Percentiles rank a stretch among this genome's conserved stretches.
Conservation (phyloP, 169 alveolate genomes). For the Cryptosporidium canis region DNA sequence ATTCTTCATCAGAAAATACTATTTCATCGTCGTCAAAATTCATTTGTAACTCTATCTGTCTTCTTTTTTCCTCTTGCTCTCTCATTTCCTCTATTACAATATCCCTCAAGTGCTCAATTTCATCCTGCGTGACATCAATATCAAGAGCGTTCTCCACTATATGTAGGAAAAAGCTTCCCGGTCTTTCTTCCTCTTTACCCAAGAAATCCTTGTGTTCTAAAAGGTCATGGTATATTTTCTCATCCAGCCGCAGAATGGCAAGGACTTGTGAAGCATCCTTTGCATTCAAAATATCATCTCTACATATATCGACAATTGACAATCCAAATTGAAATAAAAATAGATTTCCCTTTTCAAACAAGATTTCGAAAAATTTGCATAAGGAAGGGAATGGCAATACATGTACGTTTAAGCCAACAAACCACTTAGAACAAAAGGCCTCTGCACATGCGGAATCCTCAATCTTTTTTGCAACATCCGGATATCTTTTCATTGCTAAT, state of each 20-base stretch:
- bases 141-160: slow-evolving; percentile 75
- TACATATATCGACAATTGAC: slow-evolving; percentile 64
- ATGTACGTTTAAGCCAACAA: slow-evolving; percentile 78
- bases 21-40: slow-evolving; percentile 72
- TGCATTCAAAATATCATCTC: slow-evolving; percentile 73
- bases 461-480: slow-evolving; percentile 70
- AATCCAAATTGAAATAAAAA: slow-evolving; percentile 76
- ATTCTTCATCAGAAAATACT: slow-evolving; percentile 66
- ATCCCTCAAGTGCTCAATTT: slow-evolving; percentile 73
- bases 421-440: slow-evolving; percentile 80
- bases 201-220: slow-evolving; percentile 17
- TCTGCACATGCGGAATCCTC: slow-evolving; percentile 76
- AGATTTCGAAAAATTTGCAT: slow-evolving; percentile 73
- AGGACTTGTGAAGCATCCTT: slow-evolving; percentile 75
- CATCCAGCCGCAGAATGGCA: slow-evolving; percentile 77
- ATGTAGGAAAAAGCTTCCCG: slow-evolving; percentile 75
- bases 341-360: slow-evolving; percentile 68
- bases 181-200: slow-evolving; percentile 8
- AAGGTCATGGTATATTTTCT: slow-evolving; percentile 63
- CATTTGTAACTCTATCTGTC: slow-evolving; percentile 74
- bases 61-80: slow-evolving; percentile 77
- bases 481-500: slow-evolving; percentile 48
- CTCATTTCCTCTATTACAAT: slow-evolving; percentile 77
- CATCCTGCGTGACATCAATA: slow-evolving; percentile 58
- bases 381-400: slow-evolving; percentile 78